Conservation (phyloP, 2,329 filamentous ascomycete species). For the Aspergillus fijiensis region DNA sequence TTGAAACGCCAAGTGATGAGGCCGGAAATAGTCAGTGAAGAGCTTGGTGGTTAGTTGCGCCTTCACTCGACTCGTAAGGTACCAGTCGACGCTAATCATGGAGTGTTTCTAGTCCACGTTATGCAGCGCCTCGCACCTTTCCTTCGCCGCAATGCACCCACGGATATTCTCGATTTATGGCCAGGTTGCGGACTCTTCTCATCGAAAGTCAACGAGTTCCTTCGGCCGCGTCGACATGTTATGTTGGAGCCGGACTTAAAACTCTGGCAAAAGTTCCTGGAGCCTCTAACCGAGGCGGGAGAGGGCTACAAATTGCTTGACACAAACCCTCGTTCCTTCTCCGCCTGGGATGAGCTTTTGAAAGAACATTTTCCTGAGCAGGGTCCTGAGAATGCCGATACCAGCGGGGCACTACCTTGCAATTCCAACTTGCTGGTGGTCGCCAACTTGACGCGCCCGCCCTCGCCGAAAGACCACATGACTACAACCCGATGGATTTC, state of each 20-base stretch:
- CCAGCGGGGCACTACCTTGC: slow-evolving; percentile 47
- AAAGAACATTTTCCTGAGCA: slow-evolving; percentile 55
- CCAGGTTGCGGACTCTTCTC: slow-evolving; percentile 81
- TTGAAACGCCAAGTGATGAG: slow-evolving; percentile 12
- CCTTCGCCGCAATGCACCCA: slow-evolving; percentile 69
- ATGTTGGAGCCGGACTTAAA: slow-evolving; percentile 70
- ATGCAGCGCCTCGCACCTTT: slow-evolving; percentile 67
- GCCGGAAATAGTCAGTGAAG: slow-evolving; percentile 31
- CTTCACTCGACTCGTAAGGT: too few species aligned
- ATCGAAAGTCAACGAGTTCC: slow-evolving; percentile 66
- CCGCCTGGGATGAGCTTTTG: slow-evolving; percentile 49
- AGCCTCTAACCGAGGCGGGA: slow-evolving; percentile 54
- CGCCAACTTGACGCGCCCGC: slow-evolving; percentile 62
- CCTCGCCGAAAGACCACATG: slow-evolving; percentile 51
- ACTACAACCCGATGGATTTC: slow-evolving; percentile 57
- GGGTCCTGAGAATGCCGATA: slow-evolving; percentile 38
- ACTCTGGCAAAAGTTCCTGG: slow-evolving; percentile 61
- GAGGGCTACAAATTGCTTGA: slow-evolving; percentile 51
- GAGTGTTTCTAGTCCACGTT: slow-evolving; percentile 57
- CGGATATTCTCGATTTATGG: slow-evolving; percentile 84
- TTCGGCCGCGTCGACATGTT: slow-evolving; percentile 79
- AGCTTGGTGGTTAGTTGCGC: slow-evolving; percentile 34
- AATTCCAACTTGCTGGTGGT: slow-evolving; percentile 75
- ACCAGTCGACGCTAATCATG: not conserved
- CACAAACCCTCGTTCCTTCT: slow-evolving; percentile 59